Evolutionary conservation across 176 grass and related monocot genomes (phyloP), one percentile per base, ranked within the genome.

Genomic region (Paspalum notatum): DNA sequence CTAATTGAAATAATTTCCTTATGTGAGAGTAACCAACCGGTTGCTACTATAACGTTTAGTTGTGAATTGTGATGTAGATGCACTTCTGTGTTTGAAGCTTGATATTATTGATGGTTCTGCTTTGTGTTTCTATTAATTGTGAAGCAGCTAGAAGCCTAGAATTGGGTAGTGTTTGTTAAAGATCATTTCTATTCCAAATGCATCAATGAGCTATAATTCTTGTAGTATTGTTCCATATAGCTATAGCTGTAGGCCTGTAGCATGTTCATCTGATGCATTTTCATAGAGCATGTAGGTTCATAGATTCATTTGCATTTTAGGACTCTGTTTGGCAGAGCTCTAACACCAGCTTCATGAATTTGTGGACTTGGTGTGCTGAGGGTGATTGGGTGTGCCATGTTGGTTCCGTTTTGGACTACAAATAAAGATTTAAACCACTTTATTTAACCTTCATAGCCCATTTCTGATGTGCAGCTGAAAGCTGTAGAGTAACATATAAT

Each of bases 221-320:
- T 2, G 9, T 0, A 1, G 5, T 22, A 47, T 16, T 24, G 22
- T 24, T 45, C 38, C 60, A 21, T 53, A 61, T 59, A 75, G 22
- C 52, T 82, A 12, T n/a, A n/a, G n/a, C n/a, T n/a, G n/a, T n/a
- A n/a, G n/a, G n/a, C 8, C 32, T 68, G 49, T 62, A 82, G 22
- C 56, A 76, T 64, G 13, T 2, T 21, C 32, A 17, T 73, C 24
- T 47, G 41, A 18, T 61, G 55, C 64, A 50, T 22, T 39, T 22
- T 5, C 10, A 4, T 48, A 65, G 43, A 38, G 6, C 27, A 12
- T 49, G 25, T 70, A 7, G 24, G 48, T 85, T 71, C 22, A 18
- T 70, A 4, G 24, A 58, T 85, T 71, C 16, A 13, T 24, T 8
- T 20, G 0, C 32, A 42, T 62, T 77, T 61, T 58, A 70, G 51